These are phyloP conservation scores for Phytophthora colocasiae DNA, from an alignment of 352 stramenopile species.

Conservation along the genomic window DNA sequence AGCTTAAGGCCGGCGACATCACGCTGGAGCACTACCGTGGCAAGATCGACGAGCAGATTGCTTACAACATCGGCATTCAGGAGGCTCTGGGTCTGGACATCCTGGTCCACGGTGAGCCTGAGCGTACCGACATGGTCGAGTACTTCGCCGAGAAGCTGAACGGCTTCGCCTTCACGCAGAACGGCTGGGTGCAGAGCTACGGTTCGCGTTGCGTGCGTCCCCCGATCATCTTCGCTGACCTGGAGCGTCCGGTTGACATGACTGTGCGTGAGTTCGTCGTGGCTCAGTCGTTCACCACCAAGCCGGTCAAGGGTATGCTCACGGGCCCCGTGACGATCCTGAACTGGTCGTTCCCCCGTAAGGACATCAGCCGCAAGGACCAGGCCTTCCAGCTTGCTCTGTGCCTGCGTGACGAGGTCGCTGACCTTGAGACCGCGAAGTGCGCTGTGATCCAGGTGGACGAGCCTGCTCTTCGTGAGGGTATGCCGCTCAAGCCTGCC, in stretches of 20 bases:
- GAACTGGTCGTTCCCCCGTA: conserved; percentile 95
- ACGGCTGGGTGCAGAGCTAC: conserved; percentile 96
- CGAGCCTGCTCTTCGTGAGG: conserved; percentile 92
- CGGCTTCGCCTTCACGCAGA: conserved; percentile 92
- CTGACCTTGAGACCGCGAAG: conserved; percentile 89
- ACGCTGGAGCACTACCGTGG: conserved; percentile 76
- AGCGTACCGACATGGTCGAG: conserved; percentile 96
- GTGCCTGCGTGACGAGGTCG: conserved; percentile 92
- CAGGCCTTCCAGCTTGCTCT: conserved; percentile 92
- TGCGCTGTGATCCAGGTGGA: conserved; percentile 93
- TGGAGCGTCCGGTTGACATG: conserved; percentile 88
- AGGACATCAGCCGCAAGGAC: conserved; percentile 91
- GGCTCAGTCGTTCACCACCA: conserved; percentile 89
- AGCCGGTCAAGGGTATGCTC: conserved; percentile 95
- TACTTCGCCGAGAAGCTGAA: conserved; percentile 95
- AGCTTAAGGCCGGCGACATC: conserved; percentile 88
- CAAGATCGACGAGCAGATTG: conserved; percentile 94
- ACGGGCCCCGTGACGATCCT: conserved; percentile 94
- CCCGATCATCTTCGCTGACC: conserved; percentile 92
- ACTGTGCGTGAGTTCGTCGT: conserved; percentile 92
- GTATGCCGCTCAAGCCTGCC: conserved; percentile 88
- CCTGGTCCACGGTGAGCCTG: conserved; percentile 93
- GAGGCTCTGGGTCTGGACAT: conserved; percentile 93
- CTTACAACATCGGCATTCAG: conserved; percentile 92
- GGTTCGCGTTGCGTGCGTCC: conserved; percentile 92